Conservation (phyloP, 768 basidiomycete genomes). For the Podaxis sp. region DNA sequence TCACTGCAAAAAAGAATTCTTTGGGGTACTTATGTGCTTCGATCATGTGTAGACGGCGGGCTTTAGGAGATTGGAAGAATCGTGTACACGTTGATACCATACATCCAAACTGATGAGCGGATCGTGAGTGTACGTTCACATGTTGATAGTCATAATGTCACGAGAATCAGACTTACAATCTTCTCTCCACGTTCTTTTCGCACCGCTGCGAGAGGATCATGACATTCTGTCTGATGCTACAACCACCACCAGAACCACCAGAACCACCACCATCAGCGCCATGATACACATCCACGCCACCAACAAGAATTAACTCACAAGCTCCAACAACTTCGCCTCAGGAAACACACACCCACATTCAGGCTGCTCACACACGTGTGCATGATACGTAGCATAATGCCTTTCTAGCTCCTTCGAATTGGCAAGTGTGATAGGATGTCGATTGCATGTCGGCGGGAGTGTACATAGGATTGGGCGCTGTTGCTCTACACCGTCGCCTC, state of each 20-base stretch:
- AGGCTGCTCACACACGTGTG: slow-evolving; percentile 72
- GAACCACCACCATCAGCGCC: not conserved
- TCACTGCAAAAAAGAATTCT: slow-evolving; percentile 89
- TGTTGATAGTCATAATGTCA: not conserved
- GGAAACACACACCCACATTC: slow-evolving; percentile 85
- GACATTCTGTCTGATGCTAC: slow-evolving; percentile 84
- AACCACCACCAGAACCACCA: not conserved
- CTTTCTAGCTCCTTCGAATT: slow-evolving; percentile 71
- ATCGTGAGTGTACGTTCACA: slow-evolving; percentile 13
- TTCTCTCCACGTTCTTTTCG: slow-evolving; percentile 81
- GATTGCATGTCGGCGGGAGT: slow-evolving; percentile 82
- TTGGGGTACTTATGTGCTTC: slow-evolving; percentile 82
- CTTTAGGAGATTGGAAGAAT: slow-evolving; percentile 70
- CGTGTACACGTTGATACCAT: slow-evolving; percentile 60
- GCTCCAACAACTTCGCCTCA: slow-evolving; percentile 70
- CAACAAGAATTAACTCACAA: slow-evolving; percentile 54
- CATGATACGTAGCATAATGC: slow-evolving; percentile 83
- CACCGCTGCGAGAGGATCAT: slow-evolving; percentile 81
- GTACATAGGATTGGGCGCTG: slow-evolving; percentile 46
- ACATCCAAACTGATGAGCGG: slow-evolving; percentile 65
- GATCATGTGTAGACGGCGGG: slow-evolving; percentile 79
- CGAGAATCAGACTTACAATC: slow-evolving; percentile 55
- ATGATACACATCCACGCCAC: slow-evolving; percentile 1
- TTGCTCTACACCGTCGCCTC: not conserved
- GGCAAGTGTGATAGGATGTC: slow-evolving; percentile 59